A percentile compares a stretch with the other conserved stretches of the same genome.
These are phyloP conservation scores for Neonectria neomacrospora DNA, from an alignment of 2,329 filamentous ascomycete species.

Conservation along the genomic window DNA sequence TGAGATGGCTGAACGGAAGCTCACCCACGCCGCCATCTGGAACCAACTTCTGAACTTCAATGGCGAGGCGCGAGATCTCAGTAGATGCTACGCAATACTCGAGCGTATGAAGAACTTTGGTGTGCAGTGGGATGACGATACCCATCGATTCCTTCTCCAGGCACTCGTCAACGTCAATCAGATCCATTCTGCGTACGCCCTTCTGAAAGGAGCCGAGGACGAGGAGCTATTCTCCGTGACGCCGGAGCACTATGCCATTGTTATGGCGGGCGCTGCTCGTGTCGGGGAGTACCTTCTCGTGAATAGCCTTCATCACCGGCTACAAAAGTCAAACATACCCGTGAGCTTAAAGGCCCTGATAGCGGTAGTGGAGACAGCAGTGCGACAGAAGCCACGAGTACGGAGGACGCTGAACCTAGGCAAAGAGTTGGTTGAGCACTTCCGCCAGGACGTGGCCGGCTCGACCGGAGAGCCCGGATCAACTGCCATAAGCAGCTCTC, in stretches of 20 bases:
- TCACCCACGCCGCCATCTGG: conserved; percentile 74
- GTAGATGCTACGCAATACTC: conserved; percentile 60
- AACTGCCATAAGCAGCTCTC: not conserved
- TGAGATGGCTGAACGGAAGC: conserved; percentile 63
- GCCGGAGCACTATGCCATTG: conserved; percentile 61
- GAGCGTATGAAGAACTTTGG: conserved; percentile 59
- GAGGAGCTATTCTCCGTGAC: conserved; percentile 59
- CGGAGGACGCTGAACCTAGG: conserved; percentile 40
- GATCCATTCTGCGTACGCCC: conserved; percentile 60
- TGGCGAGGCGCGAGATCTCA: conserved; percentile 68
- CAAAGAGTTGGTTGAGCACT: conserved; percentile 45
- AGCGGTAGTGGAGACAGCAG: conserved; percentile 53
- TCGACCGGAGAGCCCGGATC: conserved; percentile 10
- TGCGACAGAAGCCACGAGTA: conserved; percentile 38
- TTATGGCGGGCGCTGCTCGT: conserved; percentile 64
- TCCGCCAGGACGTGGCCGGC: conserved; percentile 39
- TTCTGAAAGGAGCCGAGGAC: conserved; percentile 57
- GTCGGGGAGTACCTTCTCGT: conserved; percentile 57
- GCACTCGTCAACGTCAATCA: conserved; percentile 62
- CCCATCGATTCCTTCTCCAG: conserved; percentile 61
- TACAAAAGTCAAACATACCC: conserved; percentile 55
- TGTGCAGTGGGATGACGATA: conserved; percentile 61
- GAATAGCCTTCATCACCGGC: conserved; percentile 54
- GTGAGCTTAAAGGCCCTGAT: conserved; percentile 57
- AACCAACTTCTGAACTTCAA: conserved; percentile 79